These are phyloP conservation scores for Trichopus zeylanicus DNA, from an alignment of 116 monocot species.

Conservation along the genomic window DNA sequence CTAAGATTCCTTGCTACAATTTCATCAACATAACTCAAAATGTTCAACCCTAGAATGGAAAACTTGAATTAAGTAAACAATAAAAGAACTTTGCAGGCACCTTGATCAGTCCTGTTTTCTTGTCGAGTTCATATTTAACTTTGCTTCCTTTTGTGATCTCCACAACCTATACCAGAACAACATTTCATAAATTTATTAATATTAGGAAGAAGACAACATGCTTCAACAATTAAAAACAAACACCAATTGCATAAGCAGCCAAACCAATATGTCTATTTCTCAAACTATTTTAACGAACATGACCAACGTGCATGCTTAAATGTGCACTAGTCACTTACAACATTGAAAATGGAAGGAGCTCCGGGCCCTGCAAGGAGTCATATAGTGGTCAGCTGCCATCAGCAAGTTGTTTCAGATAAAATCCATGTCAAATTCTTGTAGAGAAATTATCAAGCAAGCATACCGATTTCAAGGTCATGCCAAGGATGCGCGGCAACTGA, in stretches of 20 bases:
- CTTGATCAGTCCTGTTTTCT: slow-evolving; percentile 15
- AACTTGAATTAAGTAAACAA: no score
- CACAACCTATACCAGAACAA: slow-evolving; percentile 2
- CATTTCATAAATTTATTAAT: background rate
- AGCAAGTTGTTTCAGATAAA: no score
- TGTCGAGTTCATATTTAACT: slow-evolving; percentile 14
- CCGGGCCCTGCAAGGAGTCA: slow-evolving; percentile 32
- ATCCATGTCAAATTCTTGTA: no score
- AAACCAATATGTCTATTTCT: background rate
- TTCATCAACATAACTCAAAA: no score
- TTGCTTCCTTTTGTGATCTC: slow-evolving; percentile 13
- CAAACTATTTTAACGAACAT: no score
- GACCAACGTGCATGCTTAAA: no score
- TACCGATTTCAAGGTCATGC: slow-evolving; percentile 67
- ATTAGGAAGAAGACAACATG: background rate
- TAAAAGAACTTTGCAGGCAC: background rate
- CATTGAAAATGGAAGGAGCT: slow-evolving; percentile 52
- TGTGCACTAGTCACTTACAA: no score
- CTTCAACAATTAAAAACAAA: background rate
- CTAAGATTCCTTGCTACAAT: no score
- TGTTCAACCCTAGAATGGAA: no score
- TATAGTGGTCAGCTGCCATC: background rate
- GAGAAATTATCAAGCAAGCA: background rate
- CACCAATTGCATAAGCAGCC: background rate
- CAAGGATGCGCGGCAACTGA: slow-evolving; percentile 63